phyloP scores from a whole-genome alignment of 176 grass and related monocot genomes.

The Sorghum bicolor region Sorghum_bicolor_NCBIv3 NC_012871.2:16421501-16422000 shows the following conservation, averaged over 20 bases:
- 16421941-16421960: not conserved
- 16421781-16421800: not conserved
- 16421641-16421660: not conserved
- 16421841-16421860: not conserved
- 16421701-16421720: not conserved
- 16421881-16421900: not conserved
- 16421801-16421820: not conserved
- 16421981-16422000: not conserved
- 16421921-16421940: not conserved
- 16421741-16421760: not conserved
- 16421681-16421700: not conserved
- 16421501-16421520: not conserved
- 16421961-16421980: not conserved
- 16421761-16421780: not conserved
- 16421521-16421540: not conserved
- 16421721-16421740: not conserved
- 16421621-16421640: not conserved
- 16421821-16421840: not conserved
- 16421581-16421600: not conserved
- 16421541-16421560: not conserved
- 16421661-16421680: not conserved
- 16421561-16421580: not conserved
- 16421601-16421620: not conserved
- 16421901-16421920: not conserved
- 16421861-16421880: not conserved